Evolutionary conservation across 2,329 filamentous ascomycete species (phyloP), one percentile per base, ranked within the genome.

Genomic region (Fusarium longipes): DNA sequence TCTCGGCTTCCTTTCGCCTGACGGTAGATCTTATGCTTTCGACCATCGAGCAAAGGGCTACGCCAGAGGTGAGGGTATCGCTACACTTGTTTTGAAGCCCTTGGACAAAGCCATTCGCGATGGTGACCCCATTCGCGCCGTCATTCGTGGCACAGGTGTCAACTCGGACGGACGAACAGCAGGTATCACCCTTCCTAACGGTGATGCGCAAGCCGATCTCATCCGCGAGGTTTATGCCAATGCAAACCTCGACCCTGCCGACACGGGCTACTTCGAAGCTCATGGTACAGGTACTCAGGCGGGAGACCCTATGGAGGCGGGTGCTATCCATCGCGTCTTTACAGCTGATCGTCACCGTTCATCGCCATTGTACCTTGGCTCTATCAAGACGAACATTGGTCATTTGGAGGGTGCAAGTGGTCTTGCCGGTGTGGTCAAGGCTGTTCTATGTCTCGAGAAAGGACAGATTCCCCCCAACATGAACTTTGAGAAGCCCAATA

Each of bases 31-130:
- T 2, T 51, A 43, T 8, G 47, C 52, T 3, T 65, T 53, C 8
- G 65, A 65, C 20, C 30, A 42, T 6, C 33, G 52, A 2, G 63
- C 47, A 2, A 40, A 61, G 6, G 63, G 65, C 0, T 68, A 67
- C 24, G 65, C 42, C 0, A 25, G 65, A 8, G 65, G 62, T 3
- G 55, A 54, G 4, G 55, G 55, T 15, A 36, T 53, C 2, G 55
- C 39, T 11, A 48, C 30, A 43, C 47, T 18, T 40, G 22, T 63
- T 5, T 27, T 68, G 1, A 68, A 68, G 30, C 50, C 44, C 7
- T 40, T 61, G 3, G 32, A 42, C 8, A 32, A 44, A 15, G 54
- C 54, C 5, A 6, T 57, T 3, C 14, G 30, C 4, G 54, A 42
- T 17, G 45, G 45, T 3, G 54, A 57, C 25, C 45, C 54, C 3